Base-by-base conservation (phyloP, 805 yeast genomes). In the Saturnispora sanitii region DNA sequence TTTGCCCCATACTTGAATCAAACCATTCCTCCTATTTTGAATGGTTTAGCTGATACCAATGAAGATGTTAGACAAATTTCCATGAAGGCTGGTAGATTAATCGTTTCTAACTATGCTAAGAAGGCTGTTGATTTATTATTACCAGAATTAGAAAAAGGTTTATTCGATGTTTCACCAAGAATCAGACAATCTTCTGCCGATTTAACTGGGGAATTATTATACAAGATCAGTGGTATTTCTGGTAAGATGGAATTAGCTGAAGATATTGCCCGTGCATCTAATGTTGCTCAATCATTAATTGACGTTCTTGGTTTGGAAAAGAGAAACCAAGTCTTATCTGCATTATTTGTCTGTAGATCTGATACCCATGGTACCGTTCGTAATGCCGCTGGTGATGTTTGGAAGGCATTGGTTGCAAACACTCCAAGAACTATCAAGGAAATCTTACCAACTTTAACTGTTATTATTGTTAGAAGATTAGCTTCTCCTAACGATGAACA, bases 391-490 rank as follows among this genome's bases (percentile, higher is more conserved):
- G 76, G 85, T 45, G 96, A 92, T 53, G 86, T 92, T 35, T 92
- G 99, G 99, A 88, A 88, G 64, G 86, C 95, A 0, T 68, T 92
- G 56, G 96, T 92, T 38, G 83, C 95, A 36, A 92, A 92, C 58
- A 92, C 98, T 18, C 97, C 98, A 33, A 78, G 83, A 56, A 84
- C 95, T 3, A 82, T 92, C 35, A 90, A 84, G 66, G 96, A 88
- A 59, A 86, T 92, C 46, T 62, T 92, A 47, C 94, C 96, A 23
- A 70, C 86, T 4, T 74, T 92, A 48, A 83, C 92, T 4, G 73
- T 73, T 45, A 73, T 85, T 52, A 79, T 92, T 54, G 85, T 92
- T 44, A 75, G 79, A 50, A 74, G 86, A 54, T 70, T 92, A 58
- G 94, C 96, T 0, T 78, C 87, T n/a, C 57, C 80, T 7, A 88